Percentiles rank a stretch among this genome's conserved stretches.
These are phyloP conservation scores for Xeromyces bisporus DNA, from an alignment of 495 filamentous ascomycete genomes.

Conservation along the genomic window DNA sequence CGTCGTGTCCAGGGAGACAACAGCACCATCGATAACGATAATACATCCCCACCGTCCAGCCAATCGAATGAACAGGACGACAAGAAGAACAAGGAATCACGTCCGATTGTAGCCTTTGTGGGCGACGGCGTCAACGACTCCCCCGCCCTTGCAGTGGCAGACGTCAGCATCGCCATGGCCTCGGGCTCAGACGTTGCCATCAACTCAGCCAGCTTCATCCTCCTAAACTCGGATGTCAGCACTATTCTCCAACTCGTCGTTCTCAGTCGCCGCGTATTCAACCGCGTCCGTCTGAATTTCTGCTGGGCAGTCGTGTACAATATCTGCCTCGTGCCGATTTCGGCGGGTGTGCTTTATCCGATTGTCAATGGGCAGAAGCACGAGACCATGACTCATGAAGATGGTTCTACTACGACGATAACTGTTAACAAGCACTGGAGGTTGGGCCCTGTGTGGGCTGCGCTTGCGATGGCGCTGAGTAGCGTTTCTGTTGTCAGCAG, in stretches of 20 bases:
- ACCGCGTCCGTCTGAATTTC: constrained; percentile 73
- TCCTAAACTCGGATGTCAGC: constrained; percentile 55
- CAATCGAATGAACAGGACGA: background rate
- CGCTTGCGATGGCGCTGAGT: constrained; percentile 72
- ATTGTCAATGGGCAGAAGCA: constrained; percentile 32
- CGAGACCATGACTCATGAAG: too few relatives aligned
- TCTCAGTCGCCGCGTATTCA: constrained; percentile 55
- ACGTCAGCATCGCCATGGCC: constrained; percentile 72
- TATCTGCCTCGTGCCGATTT: constrained; percentile 57
- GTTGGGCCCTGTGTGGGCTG: constrained; percentile 71
- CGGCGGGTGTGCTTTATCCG: constrained; percentile 67
- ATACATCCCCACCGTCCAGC: background rate
- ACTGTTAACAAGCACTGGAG: constrained; percentile 26
- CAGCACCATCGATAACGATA: background rate
- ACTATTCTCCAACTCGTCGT: constrained; percentile 56
- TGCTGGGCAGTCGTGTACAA: constrained; percentile 84
- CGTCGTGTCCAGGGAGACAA: constrained; percentile 46
- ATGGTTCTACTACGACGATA: constrained; percentile 9
- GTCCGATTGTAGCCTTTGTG: constrained; percentile 41
- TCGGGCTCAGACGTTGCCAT: constrained; percentile 77
- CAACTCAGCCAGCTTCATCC: constrained; percentile 64
- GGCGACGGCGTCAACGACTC: constrained; percentile 87
- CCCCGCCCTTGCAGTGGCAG: constrained; percentile 61
- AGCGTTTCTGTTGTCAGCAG: constrained; percentile 66
- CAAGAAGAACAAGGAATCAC: background rate